Evolutionary conservation across 2,329 filamentous ascomycete genomes (phyloP).

Genomic region (Diaporthe velutina): DNA sequence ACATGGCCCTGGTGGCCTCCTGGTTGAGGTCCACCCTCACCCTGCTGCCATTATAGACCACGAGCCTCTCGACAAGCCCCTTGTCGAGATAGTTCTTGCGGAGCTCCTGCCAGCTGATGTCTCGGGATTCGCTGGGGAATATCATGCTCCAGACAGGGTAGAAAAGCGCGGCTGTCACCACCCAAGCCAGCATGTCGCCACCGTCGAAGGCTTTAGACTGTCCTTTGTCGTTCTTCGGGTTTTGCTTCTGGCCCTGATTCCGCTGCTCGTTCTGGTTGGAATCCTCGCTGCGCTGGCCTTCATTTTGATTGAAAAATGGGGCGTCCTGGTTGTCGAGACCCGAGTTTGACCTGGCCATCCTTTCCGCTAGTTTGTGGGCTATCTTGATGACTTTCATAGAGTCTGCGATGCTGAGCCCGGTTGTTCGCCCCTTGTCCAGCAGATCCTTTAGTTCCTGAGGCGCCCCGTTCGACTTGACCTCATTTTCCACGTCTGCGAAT

Average conservation of each 20-base stretch:
- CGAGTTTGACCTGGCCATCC: slow-evolving; percentile 42
- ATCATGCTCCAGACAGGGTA: slow-evolving; percentile 57
- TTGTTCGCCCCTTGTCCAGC: slow-evolving; percentile 68
- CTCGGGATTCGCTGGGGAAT: slow-evolving; percentile 63
- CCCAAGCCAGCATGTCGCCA: slow-evolving; percentile 66
- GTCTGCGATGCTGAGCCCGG: slow-evolving; percentile 56
- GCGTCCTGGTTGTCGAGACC: slow-evolving; percentile 44
- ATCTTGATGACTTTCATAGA: slow-evolving; percentile 72
- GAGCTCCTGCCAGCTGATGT: slow-evolving; percentile 99
- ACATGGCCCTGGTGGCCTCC: slow-evolving; percentile 78
- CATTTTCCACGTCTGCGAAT: slow-evolving; percentile 70
- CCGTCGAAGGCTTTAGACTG: slow-evolving; percentile 47
- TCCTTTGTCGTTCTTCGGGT: slow-evolving; percentile 40
- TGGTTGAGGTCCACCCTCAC: slow-evolving; percentile 84
- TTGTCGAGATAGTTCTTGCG: slow-evolving; percentile 94
- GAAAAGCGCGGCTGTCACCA: slow-evolving; percentile 59
- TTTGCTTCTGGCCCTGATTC: slow-evolving; percentile 43
- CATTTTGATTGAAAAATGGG: slow-evolving; percentile 44
- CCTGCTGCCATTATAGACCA: slow-evolving; percentile 77
- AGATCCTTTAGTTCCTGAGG: slow-evolving; percentile 75
- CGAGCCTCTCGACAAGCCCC: slow-evolving; percentile 93
- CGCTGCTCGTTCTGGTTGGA: slow-evolving; percentile 37
- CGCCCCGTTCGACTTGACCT: slow-evolving; percentile 77
- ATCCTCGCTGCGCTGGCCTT: slow-evolving; percentile 44
- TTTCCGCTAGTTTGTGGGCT: slow-evolving; percentile 67